Evolutionary conservation across 2,329 filamentous ascomycete species (phyloP), one percentile per base, ranked within the genome.

Genomic region (Trichoderma harzianum): DNA sequence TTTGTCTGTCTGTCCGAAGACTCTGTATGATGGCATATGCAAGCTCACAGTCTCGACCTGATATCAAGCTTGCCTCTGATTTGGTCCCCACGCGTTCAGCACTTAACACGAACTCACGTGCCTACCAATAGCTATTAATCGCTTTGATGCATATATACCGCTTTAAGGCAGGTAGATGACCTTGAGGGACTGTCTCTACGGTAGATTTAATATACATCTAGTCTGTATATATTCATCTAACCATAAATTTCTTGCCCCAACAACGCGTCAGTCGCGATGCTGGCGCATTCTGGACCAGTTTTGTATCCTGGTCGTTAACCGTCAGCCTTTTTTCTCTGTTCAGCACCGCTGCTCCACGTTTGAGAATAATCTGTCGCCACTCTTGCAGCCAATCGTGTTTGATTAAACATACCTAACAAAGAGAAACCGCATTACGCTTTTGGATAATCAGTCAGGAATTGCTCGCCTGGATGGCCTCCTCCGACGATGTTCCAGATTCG

Each of bases 401-500:
- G 28, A 51, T 26, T n/a, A 26, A 57, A 28, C 5, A 34, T 21
- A n/a, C 5, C n/a, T 34, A 43, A 21, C 24, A 10, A 36, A 39
- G 11, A 67, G 18, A 24, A 1, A 32, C 26, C 3, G 3, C 12
- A n/a, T 14, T 16, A 12, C 24, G 61, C 36, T 69, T 68, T 69
- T 47, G 36, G 66, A 69, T 69, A 47, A 7, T 7, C 24, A n/a
- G 32, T n/a, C 18, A 16, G 18, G 18, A 61, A 11, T 16, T 30
- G 66, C 39, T n/a, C 21, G 58, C 21, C 47, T 70, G 30, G 64
- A 53, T 65, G 58, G 55, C 72, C 32, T 57, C 58, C 21, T 53
- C 72, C 34, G 74, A 78, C 71, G 79, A 83, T 74, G 83, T 95
- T 55, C 83, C 91, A 64, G 93, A 96, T 82, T 91, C 93, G n/a